These are phyloP conservation scores for Tulasnella sp. DNA, from an alignment of 768 basidiomycete genomes.

Conservation along the genomic window DNA sequence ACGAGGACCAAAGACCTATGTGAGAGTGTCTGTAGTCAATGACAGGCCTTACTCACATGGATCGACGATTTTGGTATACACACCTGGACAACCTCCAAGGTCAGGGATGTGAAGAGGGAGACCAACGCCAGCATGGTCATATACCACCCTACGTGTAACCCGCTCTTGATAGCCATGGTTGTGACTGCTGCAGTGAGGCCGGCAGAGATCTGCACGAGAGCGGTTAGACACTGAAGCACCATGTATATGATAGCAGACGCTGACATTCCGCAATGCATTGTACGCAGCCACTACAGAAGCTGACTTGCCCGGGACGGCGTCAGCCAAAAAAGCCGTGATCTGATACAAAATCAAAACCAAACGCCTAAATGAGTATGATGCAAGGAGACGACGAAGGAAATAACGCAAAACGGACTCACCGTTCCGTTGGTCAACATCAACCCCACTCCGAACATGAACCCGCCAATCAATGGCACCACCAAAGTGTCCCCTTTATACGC, in stretches of 20 bases:
- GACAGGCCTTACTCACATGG: no score
- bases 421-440: conserved; percentile 16
- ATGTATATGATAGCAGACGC: neutral
- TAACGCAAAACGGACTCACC: neutral
- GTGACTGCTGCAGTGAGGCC: conserved; percentile 14
- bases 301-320: conserved; percentile 13
- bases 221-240: neutral
- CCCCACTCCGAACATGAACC: conserved; percentile 17
- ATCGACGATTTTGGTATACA: no score
- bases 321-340: conserved; percentile 17
- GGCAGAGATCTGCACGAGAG: neutral
- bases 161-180: conserved; percentile 6
- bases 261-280: conserved; percentile 15
- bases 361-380: no score
- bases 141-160: conserved; percentile 15
- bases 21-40: no score
- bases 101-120: neutral
- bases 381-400: no score
- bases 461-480: conserved; percentile 15
- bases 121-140: conserved; percentile 14
- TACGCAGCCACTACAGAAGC: conserved; percentile 17
- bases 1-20: neutral
- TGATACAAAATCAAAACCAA: neutral
- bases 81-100: conserved; percentile 13
- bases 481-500: neutral